Conservation (phyloP, 768 basidiomycete genomes). For the Lentinula sp. region DNA sequence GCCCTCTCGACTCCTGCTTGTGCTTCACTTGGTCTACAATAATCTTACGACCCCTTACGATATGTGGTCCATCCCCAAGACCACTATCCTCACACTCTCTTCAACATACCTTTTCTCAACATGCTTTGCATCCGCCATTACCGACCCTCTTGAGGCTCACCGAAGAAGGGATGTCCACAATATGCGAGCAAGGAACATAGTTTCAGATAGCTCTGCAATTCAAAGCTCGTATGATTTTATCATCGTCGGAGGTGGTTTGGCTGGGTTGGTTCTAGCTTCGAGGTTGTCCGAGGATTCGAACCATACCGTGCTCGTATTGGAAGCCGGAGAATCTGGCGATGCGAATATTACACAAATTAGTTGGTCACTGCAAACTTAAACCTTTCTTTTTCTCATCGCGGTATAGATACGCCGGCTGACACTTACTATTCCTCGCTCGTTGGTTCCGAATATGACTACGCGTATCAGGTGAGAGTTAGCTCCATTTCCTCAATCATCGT, state of each 20-base stretch:
- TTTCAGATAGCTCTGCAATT: not conserved
- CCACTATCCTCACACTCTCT: conserved; percentile 6
- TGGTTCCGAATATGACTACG: conserved; percentile 47
- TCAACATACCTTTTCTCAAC: not conserved
- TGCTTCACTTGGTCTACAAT: not conserved
- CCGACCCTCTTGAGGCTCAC: not conserved
- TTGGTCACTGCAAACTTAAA: not conserved
- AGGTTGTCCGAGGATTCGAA: not conserved
- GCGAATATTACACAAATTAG: conserved; percentile 3
- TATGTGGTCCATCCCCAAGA: conserved; percentile 1
- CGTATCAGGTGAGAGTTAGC: conserved; percentile 24
- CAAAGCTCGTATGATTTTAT: conserved; percentile 4
- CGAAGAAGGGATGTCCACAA: not conserved
- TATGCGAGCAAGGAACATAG: not conserved
- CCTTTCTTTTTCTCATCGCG: not conserved
- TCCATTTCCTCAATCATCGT: not conserved
- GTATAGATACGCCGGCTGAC: conserved; percentile 40
- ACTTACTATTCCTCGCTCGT: conserved; percentile 49
- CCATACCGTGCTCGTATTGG: conserved; percentile 1
- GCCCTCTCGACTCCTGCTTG: too few species aligned
- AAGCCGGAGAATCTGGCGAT: conserved; percentile 1
- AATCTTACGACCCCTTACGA: not conserved
- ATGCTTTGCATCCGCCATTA: not conserved
- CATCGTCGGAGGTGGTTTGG: conserved; percentile 4
- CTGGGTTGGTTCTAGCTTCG: not conserved